Conservation (phyloP, 2,329 filamentous ascomycete species). For the Mariannaea elegans region DNA sequence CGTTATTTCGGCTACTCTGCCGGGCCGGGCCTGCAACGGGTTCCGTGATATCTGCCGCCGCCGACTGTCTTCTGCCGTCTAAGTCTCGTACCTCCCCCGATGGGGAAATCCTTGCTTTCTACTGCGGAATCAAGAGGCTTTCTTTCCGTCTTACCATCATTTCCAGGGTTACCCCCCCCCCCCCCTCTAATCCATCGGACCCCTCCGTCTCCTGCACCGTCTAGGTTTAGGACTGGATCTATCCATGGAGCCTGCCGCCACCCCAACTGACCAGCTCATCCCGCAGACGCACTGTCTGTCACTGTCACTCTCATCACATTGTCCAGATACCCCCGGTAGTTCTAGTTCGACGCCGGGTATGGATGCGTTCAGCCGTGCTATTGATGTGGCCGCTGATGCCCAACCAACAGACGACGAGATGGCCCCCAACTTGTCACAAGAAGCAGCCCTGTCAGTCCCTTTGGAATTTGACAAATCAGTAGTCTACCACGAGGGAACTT, state of each 20-base stretch:
- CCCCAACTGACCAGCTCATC: conserved; percentile 45
- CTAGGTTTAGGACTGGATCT: conserved; percentile 28
- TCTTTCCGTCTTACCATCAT: conserved; percentile 27
- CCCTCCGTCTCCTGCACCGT: conserved; percentile 29
- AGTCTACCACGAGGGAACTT: not conserved
- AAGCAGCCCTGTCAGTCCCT: conserved; percentile 18
- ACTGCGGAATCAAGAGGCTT: conserved; percentile 13
- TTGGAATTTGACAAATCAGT: conserved; percentile 7
- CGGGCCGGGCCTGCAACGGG: conserved; percentile 30
- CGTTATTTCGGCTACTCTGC: conserved; percentile 28
- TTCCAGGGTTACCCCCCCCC: not conserved
- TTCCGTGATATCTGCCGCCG: conserved; percentile 26
- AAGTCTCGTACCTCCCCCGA: conserved; percentile 6
- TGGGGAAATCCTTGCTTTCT: conserved; percentile 16
- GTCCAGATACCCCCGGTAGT: conserved; percentile 22
- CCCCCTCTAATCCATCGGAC: conserved; percentile 24
- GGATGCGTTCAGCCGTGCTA: conserved; percentile 32
- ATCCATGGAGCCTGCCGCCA: conserved; percentile 38
- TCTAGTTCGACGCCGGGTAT: conserved; percentile 22
- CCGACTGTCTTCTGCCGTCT: conserved; percentile 20
- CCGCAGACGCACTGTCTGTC: conserved; percentile 46
- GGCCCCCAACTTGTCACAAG: conserved; percentile 19
- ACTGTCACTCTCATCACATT: conserved; percentile 39
- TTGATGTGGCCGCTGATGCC: conserved; percentile 41
- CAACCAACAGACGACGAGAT: conserved; percentile 34